Conservation (phyloP, 768 basidiomycete species). For the Suillus lakei region DNA sequence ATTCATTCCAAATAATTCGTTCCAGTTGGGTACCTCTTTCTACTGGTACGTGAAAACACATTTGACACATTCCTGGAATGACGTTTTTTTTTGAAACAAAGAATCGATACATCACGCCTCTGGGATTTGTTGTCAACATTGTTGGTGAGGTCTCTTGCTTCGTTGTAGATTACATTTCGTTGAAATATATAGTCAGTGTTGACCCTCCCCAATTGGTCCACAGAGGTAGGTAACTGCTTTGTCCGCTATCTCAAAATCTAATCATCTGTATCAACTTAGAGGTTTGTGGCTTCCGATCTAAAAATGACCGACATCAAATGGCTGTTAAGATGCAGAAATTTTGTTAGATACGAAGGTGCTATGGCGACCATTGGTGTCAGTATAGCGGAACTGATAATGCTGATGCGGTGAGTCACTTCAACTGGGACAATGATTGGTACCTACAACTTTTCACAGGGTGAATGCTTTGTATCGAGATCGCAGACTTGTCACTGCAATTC, state of each 20-base stretch:
- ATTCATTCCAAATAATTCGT: not conserved
- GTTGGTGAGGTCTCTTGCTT: slow-evolving; percentile 19
- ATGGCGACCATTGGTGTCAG: not conserved
- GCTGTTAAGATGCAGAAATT: slow-evolving; percentile 17
- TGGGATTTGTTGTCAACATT: slow-evolving; percentile 60
- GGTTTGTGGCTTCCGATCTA: not conserved
- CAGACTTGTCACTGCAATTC: not conserved
- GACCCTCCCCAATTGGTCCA: not conserved
- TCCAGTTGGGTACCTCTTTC: slow-evolving; percentile 39
- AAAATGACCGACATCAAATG: slow-evolving; percentile 14
- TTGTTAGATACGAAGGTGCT: not conserved
- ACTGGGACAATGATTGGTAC: not conserved
- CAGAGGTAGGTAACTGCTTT: not conserved
- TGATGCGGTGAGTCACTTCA: not conserved
- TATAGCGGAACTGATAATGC: slow-evolving; percentile 4
- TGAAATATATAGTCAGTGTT: not conserved
- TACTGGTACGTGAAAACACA: slow-evolving; percentile 31
- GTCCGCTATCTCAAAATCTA: not conserved
- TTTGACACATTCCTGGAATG: not conserved
- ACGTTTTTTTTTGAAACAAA: slow-evolving; percentile 21
- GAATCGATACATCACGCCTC: slow-evolving; percentile 64
- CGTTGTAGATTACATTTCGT: not conserved
- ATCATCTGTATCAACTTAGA: not conserved
- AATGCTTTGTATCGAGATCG: not conserved
- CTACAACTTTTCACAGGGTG: not conserved